A percentile compares a stretch with the other conserved stretches of the same genome.
Conservation (phyloP, 768 basidiomycete genomes). For the Lepiota venenata region DNA sequence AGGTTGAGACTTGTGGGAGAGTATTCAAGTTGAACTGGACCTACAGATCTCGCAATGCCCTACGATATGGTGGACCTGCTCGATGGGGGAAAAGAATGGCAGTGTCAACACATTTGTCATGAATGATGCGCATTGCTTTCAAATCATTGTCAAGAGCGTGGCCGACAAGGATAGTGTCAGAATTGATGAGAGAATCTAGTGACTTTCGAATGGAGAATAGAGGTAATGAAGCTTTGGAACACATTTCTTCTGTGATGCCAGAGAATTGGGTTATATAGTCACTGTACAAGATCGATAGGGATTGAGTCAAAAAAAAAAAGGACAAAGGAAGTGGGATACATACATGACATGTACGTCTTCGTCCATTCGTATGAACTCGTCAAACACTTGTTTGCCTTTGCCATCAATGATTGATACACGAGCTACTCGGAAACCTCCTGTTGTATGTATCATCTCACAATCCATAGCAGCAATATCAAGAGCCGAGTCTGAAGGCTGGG, state of each 20-base stretch:
- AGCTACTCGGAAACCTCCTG: slow-evolving; percentile 88
- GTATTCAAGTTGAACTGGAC: slow-evolving; percentile 17
- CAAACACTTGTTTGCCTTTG: slow-evolving; percentile 69
- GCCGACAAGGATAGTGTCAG: slow-evolving; percentile 85
- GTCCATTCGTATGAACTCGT: slow-evolving; percentile 80
- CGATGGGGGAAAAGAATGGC: slow-evolving; percentile 82
- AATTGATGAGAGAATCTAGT: slow-evolving; percentile 67
- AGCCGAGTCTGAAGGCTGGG: slow-evolving; percentile 25
- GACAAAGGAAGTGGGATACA: slow-evolving; percentile 19
- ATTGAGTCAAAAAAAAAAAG: neutral
- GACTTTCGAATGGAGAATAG: slow-evolving; percentile 64
- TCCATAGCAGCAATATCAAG: slow-evolving; percentile 87
- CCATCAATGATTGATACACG: slow-evolving; percentile 88
- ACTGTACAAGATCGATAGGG: slow-evolving; percentile 33
- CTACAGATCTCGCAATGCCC: slow-evolving; percentile 81
- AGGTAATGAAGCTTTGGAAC: slow-evolving; percentile 61
- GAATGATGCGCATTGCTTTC: slow-evolving; percentile 84
- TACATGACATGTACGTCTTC: slow-evolving; percentile 77
- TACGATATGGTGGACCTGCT: slow-evolving; percentile 69
- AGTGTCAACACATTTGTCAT: slow-evolving; percentile 85
- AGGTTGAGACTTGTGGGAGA: slow-evolving; percentile 11
- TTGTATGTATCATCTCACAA: slow-evolving; percentile 97
- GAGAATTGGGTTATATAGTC: slow-evolving; percentile 94
- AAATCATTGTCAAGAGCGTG: slow-evolving; percentile 94
- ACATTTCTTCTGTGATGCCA: slow-evolving; percentile 61